Evolutionary conservation across 345 rosid species (phyloP).

Genomic region (Brassica rapa): DNA sequence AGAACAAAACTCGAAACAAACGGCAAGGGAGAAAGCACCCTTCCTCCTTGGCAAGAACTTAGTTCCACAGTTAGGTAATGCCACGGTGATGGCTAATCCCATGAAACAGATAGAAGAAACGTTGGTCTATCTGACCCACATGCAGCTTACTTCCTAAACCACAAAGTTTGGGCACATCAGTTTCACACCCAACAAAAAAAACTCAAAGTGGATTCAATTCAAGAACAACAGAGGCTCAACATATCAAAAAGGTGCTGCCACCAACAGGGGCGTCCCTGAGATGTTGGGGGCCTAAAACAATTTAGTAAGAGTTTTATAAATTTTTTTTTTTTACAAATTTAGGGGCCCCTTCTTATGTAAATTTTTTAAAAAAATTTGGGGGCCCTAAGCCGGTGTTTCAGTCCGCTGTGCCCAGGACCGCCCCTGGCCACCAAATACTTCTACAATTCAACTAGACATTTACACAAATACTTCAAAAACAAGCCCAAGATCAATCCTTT

Average conservation of each 20-base stretch:
- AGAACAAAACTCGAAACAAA: conserved; percentile 45
- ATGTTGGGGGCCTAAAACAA: no score
- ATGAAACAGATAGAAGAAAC: conserved; percentile 34
- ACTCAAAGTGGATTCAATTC: no score
- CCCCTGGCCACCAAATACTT: background rate
- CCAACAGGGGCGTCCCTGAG: no score
- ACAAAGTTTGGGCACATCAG: conserved; percentile 19
- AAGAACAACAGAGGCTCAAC: background rate
- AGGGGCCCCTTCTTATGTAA: no score
- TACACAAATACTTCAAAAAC: conserved; percentile 16
- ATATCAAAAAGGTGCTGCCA: background rate
- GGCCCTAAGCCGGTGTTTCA: no score
- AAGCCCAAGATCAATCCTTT: conserved; percentile 8
- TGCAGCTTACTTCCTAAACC: conserved; percentile 35
- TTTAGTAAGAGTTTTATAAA: no score
- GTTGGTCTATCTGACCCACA: conserved; percentile 31
- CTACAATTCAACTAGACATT: background rate
- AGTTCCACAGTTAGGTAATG: conserved; percentile 37
- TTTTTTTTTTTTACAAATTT: no score
- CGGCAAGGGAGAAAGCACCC: conserved; percentile 35
- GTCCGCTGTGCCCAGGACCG: no score
- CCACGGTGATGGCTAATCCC: conserved; percentile 46
- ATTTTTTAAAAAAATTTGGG: no score
- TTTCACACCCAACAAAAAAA: background rate
- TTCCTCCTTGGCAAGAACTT: conserved; percentile 34